phyloP scores from a whole-genome alignment of 768 basidiomycete genomes.

The Clathrus columnatus region DNA sequence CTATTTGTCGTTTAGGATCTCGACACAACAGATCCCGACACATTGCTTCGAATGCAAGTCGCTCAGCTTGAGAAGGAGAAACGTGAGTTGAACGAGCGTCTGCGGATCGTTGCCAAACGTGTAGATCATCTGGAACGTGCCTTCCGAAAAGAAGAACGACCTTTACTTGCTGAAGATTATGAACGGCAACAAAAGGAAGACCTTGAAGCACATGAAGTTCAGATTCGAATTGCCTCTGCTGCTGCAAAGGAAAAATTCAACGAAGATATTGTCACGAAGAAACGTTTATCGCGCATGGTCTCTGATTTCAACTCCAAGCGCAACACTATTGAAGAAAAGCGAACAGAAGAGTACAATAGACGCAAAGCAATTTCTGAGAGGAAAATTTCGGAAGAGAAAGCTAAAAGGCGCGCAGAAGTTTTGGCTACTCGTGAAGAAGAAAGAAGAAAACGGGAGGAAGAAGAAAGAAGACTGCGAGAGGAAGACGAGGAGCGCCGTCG shows the following conservation, averaged over 20 bases:
- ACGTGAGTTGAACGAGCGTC: constrained; percentile 70
- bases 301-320: constrained; percentile 54
- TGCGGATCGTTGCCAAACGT: constrained; percentile 78
- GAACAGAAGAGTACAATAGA: constrained; percentile 56
- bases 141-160: constrained; percentile 86
- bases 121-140: constrained; percentile 95
- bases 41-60: constrained; percentile 83
- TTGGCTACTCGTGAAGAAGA: constrained; percentile 55
- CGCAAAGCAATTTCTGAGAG: constrained; percentile 45
- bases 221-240: constrained; percentile 51
- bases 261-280: constrained; percentile 66
- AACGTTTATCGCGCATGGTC: constrained; percentile 62
- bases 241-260: constrained; percentile 47
- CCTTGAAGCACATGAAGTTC: constrained; percentile 52
- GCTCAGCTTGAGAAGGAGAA: constrained; percentile 97
- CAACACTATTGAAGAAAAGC: constrained; percentile 45
- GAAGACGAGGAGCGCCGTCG: constrained; percentile 31
- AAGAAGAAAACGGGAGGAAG: constrained; percentile 31
- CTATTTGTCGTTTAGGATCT: constrained; percentile 45
- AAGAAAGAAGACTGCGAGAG: constrained; percentile 26
- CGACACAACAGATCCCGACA: constrained; percentile 77
- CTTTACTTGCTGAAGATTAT: constrained; percentile 80
- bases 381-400: constrained; percentile 83
- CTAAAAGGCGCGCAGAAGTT: constrained; percentile 50
- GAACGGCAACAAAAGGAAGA: constrained; percentile 76